phyloP scores from a whole-genome alignment of 192 early-diverging fungal genomes.

The Kappamyces sp. region DNA sequence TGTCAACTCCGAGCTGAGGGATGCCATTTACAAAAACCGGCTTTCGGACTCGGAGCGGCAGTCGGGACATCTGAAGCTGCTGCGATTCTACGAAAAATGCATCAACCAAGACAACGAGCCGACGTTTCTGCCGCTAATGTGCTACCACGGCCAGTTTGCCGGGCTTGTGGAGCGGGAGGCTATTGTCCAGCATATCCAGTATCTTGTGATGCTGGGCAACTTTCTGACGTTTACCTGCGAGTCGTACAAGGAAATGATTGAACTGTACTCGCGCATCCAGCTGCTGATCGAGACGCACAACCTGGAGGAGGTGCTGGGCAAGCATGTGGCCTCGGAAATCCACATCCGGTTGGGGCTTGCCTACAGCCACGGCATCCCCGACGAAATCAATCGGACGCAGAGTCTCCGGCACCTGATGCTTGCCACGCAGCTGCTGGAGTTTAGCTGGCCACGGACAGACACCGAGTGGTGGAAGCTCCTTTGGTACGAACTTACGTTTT shows the following conservation, averaged over 20 bases:
- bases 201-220: constrained; percentile 14
- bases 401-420: constrained; percentile 1
- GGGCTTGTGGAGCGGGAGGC: not conserved
- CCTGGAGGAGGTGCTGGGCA: constrained; percentile 1
- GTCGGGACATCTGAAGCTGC: not conserved
- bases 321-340: not conserved
- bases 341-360: constrained; percentile 9
- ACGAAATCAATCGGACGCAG: constrained; percentile 9
- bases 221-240: constrained; percentile 2
- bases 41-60: not conserved
- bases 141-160: not conserved
- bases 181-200: not conserved
- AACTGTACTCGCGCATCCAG: constrained; percentile 3
- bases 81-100: constrained; percentile 9
- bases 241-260: constrained; percentile 6
- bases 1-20: not conserved
- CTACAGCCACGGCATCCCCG: constrained; percentile 2
- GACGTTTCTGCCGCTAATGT: constrained; percentile 8
- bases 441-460: constrained; percentile 7
- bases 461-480: constrained; percentile 8
- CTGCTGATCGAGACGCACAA: not conserved
- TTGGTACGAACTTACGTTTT: not conserved
- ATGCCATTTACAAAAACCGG: constrained; percentile 9
- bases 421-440: constrained; percentile 4
- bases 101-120: not conserved